phyloP scores from a whole-genome alignment of 2,329 filamentous ascomycete genomes.

The Zopfia rhizophila region DNA sequence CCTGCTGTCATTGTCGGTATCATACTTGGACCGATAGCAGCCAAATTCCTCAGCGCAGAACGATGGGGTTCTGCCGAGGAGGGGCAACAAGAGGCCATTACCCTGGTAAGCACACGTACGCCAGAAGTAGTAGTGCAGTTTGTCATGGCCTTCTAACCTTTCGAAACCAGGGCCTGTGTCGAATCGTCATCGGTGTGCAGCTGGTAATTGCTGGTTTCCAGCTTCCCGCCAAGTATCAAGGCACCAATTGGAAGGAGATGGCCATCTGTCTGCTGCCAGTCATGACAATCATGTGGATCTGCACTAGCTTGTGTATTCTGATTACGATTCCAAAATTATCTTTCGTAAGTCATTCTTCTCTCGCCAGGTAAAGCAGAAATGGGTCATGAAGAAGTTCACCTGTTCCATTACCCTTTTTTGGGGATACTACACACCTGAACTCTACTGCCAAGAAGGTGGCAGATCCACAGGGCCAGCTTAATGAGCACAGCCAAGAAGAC shows the following conservation, averaged over 20 bases:
- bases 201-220: slow-evolving; percentile 72
- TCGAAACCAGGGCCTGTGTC: slow-evolving; percentile 59
- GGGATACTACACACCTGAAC: no score
- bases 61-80: slow-evolving; percentile 49
- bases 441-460: no score
- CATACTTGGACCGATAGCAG: slow-evolving; percentile 64
- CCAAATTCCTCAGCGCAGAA: slow-evolving; percentile 62
- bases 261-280: slow-evolving; percentile 66
- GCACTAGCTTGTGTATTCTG: slow-evolving; percentile 66
- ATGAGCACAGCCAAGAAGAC: no score
- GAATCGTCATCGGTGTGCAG: slow-evolving; percentile 71
- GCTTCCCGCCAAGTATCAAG: slow-evolving; percentile 66
- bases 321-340: slow-evolving; percentile 66
- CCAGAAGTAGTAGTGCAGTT: background rate
- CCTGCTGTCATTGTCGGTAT: slow-evolving; percentile 64
- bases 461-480: no score
- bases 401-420: no score
- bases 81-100: slow-evolving; percentile 52
- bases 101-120: slow-evolving; percentile 47
- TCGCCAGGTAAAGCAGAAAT: no score
- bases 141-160: background rate
- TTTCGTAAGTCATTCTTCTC: no score
- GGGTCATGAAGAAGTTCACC: no score
- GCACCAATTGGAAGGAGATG: slow-evolving; percentile 63
- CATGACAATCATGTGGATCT: slow-evolving; percentile 72